Percentiles rank a stretch among this genome's conserved stretches.
phyloP scores from a whole-genome alignment of 208 protist genomes.

The Trypanosomatidae sp. region DNA sequence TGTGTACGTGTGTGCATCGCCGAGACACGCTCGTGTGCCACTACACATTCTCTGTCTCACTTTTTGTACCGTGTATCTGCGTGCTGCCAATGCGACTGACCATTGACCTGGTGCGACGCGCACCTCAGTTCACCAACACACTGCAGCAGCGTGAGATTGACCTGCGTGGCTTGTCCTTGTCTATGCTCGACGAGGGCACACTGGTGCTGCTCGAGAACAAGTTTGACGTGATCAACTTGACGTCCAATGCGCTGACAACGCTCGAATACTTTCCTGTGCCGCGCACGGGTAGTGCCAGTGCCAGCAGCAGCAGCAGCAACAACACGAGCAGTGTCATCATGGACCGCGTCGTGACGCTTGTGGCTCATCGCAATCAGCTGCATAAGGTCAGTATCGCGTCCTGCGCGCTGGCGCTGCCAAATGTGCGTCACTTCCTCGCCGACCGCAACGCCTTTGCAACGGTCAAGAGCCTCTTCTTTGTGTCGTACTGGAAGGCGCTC shows the following conservation, averaged over 20 bases:
- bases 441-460: slow-evolving; percentile 52
- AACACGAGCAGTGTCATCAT: slow-evolving; percentile 11
- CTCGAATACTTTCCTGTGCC: slow-evolving; percentile 83
- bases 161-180: slow-evolving; percentile 62
- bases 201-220: slow-evolving; percentile 50
- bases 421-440: slow-evolving; percentile 55
- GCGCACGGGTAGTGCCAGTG: too few species aligned
- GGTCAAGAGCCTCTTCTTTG: slow-evolving; percentile 44
- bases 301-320: too few species aligned
- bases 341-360: slow-evolving; percentile 46
- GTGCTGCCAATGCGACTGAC: slow-evolving; percentile 84
- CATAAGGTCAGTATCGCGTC: slow-evolving; percentile 61
- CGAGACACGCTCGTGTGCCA: not conserved
- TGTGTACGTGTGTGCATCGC: not conserved
- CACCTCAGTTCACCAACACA: slow-evolving; percentile 81
- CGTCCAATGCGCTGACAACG: slow-evolving; percentile 53
- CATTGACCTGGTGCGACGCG: slow-evolving; percentile 45
- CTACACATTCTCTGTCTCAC: not conserved
- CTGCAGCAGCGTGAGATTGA: slow-evolving; percentile 75
- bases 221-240: slow-evolving; percentile 82
- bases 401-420: slow-evolving; percentile 55
- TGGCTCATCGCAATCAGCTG: slow-evolving; percentile 68
- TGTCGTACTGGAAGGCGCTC: slow-evolving; percentile 57
- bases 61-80: not conserved
- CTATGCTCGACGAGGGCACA: slow-evolving; percentile 57